These are phyloP conservation scores for Pyrus hybrid DNA, from an alignment of 331 rosid species.

Conservation along the genomic window DNA sequence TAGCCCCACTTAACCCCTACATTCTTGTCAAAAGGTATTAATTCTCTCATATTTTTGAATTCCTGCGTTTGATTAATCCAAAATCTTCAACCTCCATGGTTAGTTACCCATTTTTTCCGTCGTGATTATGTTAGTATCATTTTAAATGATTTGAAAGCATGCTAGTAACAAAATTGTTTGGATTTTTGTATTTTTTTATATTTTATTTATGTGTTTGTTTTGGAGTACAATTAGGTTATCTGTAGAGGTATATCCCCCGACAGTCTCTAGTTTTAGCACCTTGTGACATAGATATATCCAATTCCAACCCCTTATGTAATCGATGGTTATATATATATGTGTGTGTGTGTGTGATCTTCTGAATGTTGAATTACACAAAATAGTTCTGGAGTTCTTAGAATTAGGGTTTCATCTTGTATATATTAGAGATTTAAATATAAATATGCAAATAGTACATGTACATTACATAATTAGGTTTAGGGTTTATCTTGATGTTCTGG, in stretches of 20 bases:
- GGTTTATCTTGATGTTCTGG: neutral
- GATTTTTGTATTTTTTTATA: neutral
- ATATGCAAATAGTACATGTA: neutral
- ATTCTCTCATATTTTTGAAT: neutral
- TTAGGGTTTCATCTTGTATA: neutral
- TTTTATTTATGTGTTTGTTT: neutral
- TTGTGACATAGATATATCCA: conserved; percentile 9
- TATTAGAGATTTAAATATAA: neutral
- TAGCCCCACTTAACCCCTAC: conserved; percentile 24
- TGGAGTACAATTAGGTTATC: conserved; percentile 2
- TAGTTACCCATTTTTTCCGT: neutral
- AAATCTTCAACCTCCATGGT: neutral
- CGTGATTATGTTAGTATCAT: neutral
- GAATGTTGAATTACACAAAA: neutral
- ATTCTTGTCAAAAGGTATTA: conserved; percentile 43
- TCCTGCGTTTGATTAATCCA: neutral
- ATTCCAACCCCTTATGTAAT: too few species aligned
- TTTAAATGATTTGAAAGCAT: neutral
- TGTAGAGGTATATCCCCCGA: conserved; percentile 37
- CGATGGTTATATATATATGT: neutral
- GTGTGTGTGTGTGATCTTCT: too few species aligned
- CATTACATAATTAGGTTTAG: neutral
- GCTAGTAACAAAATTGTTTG: neutral
- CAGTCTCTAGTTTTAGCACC: conserved; percentile 20
- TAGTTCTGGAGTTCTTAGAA: neutral